Evolutionary conservation across 257 asterid genomes (phyloP), one percentile per base, ranked within the genome.

Genomic region (Plantago ovata): DNA sequence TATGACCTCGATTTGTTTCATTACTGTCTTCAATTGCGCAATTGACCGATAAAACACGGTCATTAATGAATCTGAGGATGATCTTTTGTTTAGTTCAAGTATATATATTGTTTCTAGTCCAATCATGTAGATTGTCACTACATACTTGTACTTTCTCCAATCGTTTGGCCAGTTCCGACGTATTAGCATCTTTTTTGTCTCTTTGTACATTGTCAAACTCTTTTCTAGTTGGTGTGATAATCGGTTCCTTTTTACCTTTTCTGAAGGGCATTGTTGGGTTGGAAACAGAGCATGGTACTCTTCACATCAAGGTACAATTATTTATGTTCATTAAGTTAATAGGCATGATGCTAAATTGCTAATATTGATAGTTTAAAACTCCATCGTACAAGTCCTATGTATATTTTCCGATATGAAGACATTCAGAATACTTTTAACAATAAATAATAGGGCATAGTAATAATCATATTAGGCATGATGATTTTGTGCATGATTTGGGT

Each of bases 181-280:
- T 36, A 40, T 51, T 20, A 42, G n/a, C n/a, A n/a, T n/a, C n/a
- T n/a, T n/a, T n/a, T n/a, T 43, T 50, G 16, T 55, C 44, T 48
- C 45, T 49, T 50, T 21, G 15, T 59, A 52, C 4, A 47, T 12
- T 56, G 21, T 60, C 51, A 38, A 20, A 38, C 16, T 67, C 12
- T 43, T 23, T 18, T n/a, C 19, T 38, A 39, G 24, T 65, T 63
- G 41, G 68, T n/a, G n/a, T n/a, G n/a, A 62, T 44, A 7, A 54
- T 49, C 48, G 21, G 13, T 61, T 14, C 7, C 44, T 60, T 48
- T 41, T 54, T 24, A 33, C 18, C 55, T 33, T 66, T 63, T 59
- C 60, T 79, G 66, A 72, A 93, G 97, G 98, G 97, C 52, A 93
- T 86, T 54, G 67, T 93, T 53, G 92, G 85, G 36, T 58, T 93